Conservation (phyloP, 768 basidiomycete genomes). For the Suillus alpinus region DNA sequence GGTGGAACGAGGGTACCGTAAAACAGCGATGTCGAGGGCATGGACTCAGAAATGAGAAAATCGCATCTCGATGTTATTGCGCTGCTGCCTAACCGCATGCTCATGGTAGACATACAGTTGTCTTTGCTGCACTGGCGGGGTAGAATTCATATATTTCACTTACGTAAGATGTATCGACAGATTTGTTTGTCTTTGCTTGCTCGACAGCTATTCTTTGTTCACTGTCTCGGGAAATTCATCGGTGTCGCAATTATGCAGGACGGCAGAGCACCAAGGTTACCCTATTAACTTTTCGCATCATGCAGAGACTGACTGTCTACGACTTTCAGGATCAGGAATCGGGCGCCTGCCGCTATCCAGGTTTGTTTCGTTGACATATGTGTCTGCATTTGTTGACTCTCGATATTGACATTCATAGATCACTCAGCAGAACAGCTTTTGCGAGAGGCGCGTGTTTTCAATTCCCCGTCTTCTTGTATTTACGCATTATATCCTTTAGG, state of each 20-base stretch:
- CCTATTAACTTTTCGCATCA: not conserved
- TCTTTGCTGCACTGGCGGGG: no score
- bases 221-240: not conserved
- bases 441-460: constrained; percentile 63
- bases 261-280: constrained; percentile 74
- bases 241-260: constrained; percentile 57
- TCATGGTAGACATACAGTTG: no score
- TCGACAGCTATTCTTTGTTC: not conserved
- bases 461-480: not conserved
- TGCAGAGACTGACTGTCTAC: constrained; percentile 8
- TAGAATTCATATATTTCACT: no score
- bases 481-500: constrained; percentile 41
- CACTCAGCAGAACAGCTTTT: constrained; percentile 97
- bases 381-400: not conserved
- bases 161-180: not conserved
- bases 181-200: not conserved
- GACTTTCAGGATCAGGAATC: constrained; percentile 81
- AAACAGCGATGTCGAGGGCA: no score
- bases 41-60: no score
- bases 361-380: constrained; percentile 38
- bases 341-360: constrained; percentile 92
- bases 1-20: no score
- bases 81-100: no score
- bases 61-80: no score
- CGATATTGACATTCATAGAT: constrained; percentile 52